Base-by-base conservation (phyloP, 1,284 basidiomycete genomes). In the Papiliotrema fonsecae region DNA sequence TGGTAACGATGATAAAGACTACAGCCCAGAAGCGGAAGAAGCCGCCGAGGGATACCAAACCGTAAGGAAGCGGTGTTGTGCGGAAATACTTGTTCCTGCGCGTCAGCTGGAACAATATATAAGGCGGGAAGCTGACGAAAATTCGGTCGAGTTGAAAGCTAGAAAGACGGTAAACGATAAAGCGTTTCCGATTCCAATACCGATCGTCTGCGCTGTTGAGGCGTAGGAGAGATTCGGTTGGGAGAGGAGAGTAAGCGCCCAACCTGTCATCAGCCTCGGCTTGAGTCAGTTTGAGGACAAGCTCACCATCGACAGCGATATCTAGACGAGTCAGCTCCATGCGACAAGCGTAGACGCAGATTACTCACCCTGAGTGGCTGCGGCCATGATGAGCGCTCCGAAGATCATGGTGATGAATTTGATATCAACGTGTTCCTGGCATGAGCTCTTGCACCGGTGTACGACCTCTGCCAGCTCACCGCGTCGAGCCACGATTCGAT, bases 141-240 rank as follows among this genome's bases (percentile, higher is more conserved):
- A 98, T 37, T 88, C 86, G 62, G 91, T 84, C 60, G 88, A 92
- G 69, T 97, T 98, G 68, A 99, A 84, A 0, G 96, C 94, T 27
- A 99, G 79, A 68, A 99, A 98, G 24, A 98, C 91, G 24, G 96
- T 98, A 67, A 97, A 98, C 6, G 89, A 92, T 34, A 93, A 81
- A 62, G 98, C 96, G 72, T 88, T 97, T 25, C 96, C 96, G 3
- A 90, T 88, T 63, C 97, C 97, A 36, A 98, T 79, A 18, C 96
- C 96, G 50, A 98, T 89, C 0, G 96, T 98, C 72, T 99, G 96
- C 43, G 94, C 97, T 4, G 94, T 98, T 24, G 90, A 94, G 6
- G 96, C 96, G 66, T 96, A 99, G 19, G 91, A 90, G 35, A 98
- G 76, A 67, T 93, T 96, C 56, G 94, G 92, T 55, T 91, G 84